Conservation (phyloP, 768 basidiomycete species). For the Agrocybe praecox region DNA sequence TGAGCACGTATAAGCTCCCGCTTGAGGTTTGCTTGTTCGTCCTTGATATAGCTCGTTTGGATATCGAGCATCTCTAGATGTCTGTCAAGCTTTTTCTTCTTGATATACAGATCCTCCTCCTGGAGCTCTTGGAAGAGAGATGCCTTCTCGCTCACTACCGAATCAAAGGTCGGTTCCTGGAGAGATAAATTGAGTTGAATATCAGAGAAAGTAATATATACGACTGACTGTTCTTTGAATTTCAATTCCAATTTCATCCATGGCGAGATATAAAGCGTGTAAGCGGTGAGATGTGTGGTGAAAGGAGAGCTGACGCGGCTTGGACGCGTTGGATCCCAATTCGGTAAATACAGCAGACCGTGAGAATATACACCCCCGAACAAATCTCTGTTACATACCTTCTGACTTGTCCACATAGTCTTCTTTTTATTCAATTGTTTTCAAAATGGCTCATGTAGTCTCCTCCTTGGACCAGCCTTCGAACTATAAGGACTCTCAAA, state of each 20-base stretch:
- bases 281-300: conserved; percentile 10
- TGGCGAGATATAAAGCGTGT: conserved; percentile 36
- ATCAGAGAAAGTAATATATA: neutral
- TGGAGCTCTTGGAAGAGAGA: conserved; percentile 86
- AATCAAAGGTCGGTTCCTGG: conserved; percentile 92
- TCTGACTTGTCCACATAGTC: neutral
- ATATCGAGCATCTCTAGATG: conserved; percentile 96
- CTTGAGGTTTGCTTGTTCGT: conserved; percentile 97
- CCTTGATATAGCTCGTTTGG: conserved; percentile 96
- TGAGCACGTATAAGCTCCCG: conserved; percentile 98
- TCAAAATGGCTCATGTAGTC: conserved; percentile 84
- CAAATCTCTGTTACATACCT: neutral
- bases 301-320: conserved; percentile 51
- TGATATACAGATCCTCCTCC: conserved; percentile 93
- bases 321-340: conserved; percentile 41
- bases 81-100: conserved; percentile 94
- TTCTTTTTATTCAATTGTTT: conserved; percentile 5
- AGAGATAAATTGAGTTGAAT: conserved; percentile 4
- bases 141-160: conserved; percentile 87
- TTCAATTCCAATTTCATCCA: conserved; percentile 92
- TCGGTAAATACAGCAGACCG: conserved; percentile 26
- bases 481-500: conserved; percentile 95
- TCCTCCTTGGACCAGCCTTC: conserved; percentile 88
- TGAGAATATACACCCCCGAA: conserved; percentile 32
- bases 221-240: conserved; percentile 74